Conservation (phyloP, 192 early-diverging fungal genomes). For the Coemansia sp. region DNA sequence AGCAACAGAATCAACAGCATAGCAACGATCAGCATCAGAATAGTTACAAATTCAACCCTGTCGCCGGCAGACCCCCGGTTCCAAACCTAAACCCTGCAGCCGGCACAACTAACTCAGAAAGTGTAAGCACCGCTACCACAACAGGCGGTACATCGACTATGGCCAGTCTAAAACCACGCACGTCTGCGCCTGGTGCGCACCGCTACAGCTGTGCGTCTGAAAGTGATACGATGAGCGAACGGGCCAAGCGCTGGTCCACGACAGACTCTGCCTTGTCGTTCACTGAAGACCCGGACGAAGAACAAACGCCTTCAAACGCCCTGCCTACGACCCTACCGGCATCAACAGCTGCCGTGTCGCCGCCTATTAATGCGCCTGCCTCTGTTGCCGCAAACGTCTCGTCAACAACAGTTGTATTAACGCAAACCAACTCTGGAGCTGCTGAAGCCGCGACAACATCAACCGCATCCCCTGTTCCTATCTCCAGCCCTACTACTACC, state of each 20-base stretch:
- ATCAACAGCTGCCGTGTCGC: background rate
- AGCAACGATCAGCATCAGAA: background rate
- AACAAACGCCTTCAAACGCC: slow-evolving; percentile 10
- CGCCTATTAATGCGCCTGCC: background rate
- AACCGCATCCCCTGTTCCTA: slow-evolving; percentile 9
- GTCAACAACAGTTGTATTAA: background rate
- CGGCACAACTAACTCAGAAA: slow-evolving; percentile 1
- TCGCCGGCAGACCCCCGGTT: slow-evolving; percentile 43
- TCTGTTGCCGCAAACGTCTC: background rate
- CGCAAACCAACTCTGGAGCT: background rate
- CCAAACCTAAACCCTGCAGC: slow-evolving; percentile 18
- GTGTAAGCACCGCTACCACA: background rate
- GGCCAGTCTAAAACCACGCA: background rate
- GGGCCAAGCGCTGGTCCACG: slow-evolving; percentile 13
- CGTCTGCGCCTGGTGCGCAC: background rate
- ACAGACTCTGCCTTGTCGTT: slow-evolving; percentile 13
- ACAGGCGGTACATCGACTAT: slow-evolving; percentile 4
- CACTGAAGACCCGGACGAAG: background rate
- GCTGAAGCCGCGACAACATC: background rate
- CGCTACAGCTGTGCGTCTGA: background rate
- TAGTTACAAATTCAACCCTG: slow-evolving; percentile 41
- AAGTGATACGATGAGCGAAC: slow-evolving; percentile 7
- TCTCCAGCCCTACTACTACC: background rate
- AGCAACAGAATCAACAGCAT: slow-evolving; percentile 7
- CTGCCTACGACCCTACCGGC: background rate